phyloP scores from a whole-genome alignment of 331 rosid species.

The Quercus phellos region DNA sequence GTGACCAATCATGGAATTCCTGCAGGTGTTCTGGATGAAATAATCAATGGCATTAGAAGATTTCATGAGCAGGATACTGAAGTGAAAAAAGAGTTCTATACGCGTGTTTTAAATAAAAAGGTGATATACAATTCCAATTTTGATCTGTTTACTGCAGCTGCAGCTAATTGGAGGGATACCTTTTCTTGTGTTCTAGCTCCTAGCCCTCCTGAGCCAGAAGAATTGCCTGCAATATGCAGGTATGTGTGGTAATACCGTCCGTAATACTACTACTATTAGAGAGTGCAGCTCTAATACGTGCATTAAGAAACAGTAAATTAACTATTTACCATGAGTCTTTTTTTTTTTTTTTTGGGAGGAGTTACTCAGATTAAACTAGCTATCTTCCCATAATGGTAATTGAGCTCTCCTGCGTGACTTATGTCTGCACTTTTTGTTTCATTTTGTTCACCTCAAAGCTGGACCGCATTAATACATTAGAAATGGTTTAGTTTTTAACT shows the following conservation, averaged over 20 bases:
- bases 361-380: too few relatives aligned
- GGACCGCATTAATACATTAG: too few relatives aligned
- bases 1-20: conserved; percentile 29
- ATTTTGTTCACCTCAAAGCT: too few relatives aligned
- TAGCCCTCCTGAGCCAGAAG: conserved; percentile 17
- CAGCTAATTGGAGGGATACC: conserved; percentile 39
- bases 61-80: conserved; percentile 31
- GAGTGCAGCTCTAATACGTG: too few relatives aligned
- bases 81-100: conserved; percentile 17
- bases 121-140: conserved; percentile 11
- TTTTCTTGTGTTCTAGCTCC: conserved; percentile 13
- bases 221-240: conserved; percentile 29
- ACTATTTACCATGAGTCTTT: too few relatives aligned
- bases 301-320: too few relatives aligned
- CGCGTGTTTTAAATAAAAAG: background rate
- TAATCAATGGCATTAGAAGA: conserved; percentile 15
- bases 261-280: background rate
- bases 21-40: conserved; percentile 3
- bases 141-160: conserved; percentile 17
- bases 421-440: too few relatives aligned
- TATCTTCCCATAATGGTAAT: too few relatives aligned
- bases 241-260: background rate
- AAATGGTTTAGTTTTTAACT: too few relatives aligned
- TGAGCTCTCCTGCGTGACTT: too few relatives aligned
- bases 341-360: too few relatives aligned